Evolutionary conservation across 2,329 filamentous ascomycete genomes (phyloP), one percentile per base, ranked within the genome.

Genomic region (Fusarium pseudograminearum): DNA sequence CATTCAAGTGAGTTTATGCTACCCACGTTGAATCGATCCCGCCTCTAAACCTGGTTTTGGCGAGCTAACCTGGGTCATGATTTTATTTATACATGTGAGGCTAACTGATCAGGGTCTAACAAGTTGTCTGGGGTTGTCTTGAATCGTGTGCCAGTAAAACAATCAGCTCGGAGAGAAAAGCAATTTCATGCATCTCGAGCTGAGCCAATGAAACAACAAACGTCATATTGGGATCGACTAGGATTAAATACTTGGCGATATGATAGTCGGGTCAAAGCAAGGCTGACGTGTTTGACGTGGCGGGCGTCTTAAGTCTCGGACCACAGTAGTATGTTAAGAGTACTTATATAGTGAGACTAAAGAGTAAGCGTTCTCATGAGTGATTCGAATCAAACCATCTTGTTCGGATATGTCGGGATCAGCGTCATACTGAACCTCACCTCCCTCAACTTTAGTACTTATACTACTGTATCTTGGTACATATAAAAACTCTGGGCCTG

Each of bases 241-340:
- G 62, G 57, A 48, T 26, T 48, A 60, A 61, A 55, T 68, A 70
- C 65, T 55, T 70, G 67, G 50, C 54, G 62, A 63, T 69, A 55
- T 44, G 41, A 44, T 26, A 26, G 41, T 26, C 41, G 55, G 66
- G 56, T 40, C 66, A 63, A 70, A 53, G 42, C 67, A 56, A 55
- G 62, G 68, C 71, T 73, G 64, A 73, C 70, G 70, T 70, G 59
- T 73, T 67, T 66, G 59, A 54, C 62, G 57, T 68, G 69, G 71
- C 59, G 57, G 69, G 71, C 59, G 57, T 53, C 46, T 62, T 58
- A 31, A 31, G 36, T 40, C 36, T 40, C 12, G n/a, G 45, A 52
- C 55, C 45, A 28, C 20, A 24, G 33, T 33, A 20, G 33, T 44
- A 16, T 30, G 28, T 12, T 30, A 30, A 30, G 28, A 30, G 28